These are phyloP conservation scores for Boletus subcaerulescens DNA, from an alignment of 768 basidiomycete genomes.

Conservation along the genomic window DNA sequence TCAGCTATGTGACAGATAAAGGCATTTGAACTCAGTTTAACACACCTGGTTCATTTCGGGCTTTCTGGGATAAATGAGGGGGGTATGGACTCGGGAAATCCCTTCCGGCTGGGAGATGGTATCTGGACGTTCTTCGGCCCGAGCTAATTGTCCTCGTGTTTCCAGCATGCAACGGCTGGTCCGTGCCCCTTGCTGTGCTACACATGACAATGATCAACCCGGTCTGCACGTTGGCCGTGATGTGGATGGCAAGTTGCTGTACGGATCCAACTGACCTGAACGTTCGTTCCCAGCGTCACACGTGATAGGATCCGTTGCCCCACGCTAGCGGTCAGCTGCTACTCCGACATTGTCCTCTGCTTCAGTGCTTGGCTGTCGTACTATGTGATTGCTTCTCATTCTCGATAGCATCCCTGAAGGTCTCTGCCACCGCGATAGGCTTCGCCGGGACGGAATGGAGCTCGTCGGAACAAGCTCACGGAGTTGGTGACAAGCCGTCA, in stretches of 20 bases:
- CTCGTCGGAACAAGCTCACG: neutral
- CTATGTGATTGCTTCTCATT: neutral
- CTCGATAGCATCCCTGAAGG: neutral
- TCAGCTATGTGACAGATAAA: slow-evolving; percentile 16
- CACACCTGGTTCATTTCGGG: slow-evolving; percentile 27
- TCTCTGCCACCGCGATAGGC: neutral
- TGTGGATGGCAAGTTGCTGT: slow-evolving; percentile 7
- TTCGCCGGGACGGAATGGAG: neutral
- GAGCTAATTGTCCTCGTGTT: slow-evolving; percentile 28
- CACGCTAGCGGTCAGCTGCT: no score
- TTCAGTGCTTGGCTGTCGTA: no score
- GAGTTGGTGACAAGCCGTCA: no score
- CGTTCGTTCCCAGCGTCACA: neutral
- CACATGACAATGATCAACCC: neutral
- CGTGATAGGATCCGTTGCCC: neutral
- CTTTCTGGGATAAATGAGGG: slow-evolving; percentile 21
- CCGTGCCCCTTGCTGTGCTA: slow-evolving; percentile 9
- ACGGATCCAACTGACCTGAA: neutral
- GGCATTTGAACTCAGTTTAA: slow-evolving; percentile 18
- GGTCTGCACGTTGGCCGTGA: slow-evolving; percentile 9
- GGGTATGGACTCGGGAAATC: slow-evolving; percentile 8
- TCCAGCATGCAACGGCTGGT: slow-evolving; percentile 12
- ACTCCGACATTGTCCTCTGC: no score
- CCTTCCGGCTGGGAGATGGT: slow-evolving; percentile 7
- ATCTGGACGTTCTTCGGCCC: slow-evolving; percentile 14